Evolutionary conservation across 768 basidiomycete genomes (phyloP).

Genomic region (Hygrophoropsis aurantiaca): DNA sequence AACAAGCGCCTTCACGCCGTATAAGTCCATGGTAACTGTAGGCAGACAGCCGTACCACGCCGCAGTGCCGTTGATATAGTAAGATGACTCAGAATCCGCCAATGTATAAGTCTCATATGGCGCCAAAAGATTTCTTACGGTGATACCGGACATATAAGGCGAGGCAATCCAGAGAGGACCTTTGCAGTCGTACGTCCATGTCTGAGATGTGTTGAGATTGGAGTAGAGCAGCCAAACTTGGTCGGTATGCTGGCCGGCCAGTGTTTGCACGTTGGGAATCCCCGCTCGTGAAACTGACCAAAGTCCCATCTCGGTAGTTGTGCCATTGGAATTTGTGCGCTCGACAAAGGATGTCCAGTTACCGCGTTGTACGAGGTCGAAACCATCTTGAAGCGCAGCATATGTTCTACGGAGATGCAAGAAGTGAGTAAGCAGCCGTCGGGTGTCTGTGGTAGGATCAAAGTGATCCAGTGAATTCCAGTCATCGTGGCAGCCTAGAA

Average conservation of each 20-base stretch:
- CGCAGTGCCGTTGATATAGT: constrained; percentile 52
- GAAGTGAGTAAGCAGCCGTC: constrained; percentile 74
- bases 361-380: constrained; percentile 76
- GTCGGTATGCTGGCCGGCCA: constrained; percentile 58
- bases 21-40: constrained; percentile 65
- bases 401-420: constrained; percentile 67
- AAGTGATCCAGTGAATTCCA: constrained; percentile 96
- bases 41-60: constrained; percentile 78
- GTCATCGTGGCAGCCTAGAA: constrained; percentile 83
- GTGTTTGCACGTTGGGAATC: constrained; percentile 54
- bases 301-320: constrained; percentile 82
- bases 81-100: constrained; percentile 62
- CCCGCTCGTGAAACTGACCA: constrained; percentile 78
- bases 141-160: constrained; percentile 62
- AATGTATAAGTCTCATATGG: constrained; percentile 84
- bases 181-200: constrained; percentile 64
- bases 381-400: constrained; percentile 82
- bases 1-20: constrained; percentile 81
- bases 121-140: constrained; percentile 72
- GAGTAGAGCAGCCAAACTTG: constrained; percentile 85
- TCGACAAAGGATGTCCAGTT: constrained; percentile 82
- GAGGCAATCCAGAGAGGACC: constrained; percentile 70
- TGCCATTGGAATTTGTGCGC: constrained; percentile 82
- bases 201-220: constrained; percentile 76
- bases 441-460: constrained; percentile 80